Base-by-base conservation (phyloP, 441 rosid species). In the Adansonia grandidieri region DNA sequence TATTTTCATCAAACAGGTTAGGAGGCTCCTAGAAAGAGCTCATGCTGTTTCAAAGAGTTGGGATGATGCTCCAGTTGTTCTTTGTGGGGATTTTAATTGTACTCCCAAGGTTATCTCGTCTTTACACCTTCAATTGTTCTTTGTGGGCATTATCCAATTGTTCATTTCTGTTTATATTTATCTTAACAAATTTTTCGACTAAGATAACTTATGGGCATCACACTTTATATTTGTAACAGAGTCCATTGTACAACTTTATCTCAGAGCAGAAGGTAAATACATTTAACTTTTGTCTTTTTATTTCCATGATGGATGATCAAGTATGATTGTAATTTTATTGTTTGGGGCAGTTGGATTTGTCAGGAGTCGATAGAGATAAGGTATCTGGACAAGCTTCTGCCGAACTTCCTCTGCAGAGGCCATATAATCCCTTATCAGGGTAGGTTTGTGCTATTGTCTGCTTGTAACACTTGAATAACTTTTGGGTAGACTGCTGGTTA, bases 61-160 rank as follows among this genome's bases (percentile, higher is more conserved):
- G 99, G 86, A 91, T 81, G 85, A 86, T 90, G 94, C 97, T 14
- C 97, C 97, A 44, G 89, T 94, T 84, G 93, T 96, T 87, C 87
- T 96, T 73, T 94, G 99, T 86, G 98, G 98, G 71, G 99, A 96
- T 84, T 93, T 94, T 81, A 96, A 96, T 82, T 92, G 96, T 80
- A 96, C 97, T 64, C 99, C 98, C 24, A 91, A 91, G 98, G 99
- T 93, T 40, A 22, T 76, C 62, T 58, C 75, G 71, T 79, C 48
- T 57, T 75, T 65, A 20, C 56, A 40, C 62, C 73, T 61, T 58
- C 64, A 14, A 51, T 68, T 67, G 44, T 24, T 24, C 24, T 24
- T 24, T 24, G 24, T 24, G 24, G 77, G 77, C 53, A 44, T 78
- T 53, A 79, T 74, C 53, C 62, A 71, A 54, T 83, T 70, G 60